Percentiles rank a stretch among this genome's conserved stretches.
phyloP scores from a whole-genome alignment of 495 filamentous ascomycete species.

The Lepidopterella palustris region DNA sequence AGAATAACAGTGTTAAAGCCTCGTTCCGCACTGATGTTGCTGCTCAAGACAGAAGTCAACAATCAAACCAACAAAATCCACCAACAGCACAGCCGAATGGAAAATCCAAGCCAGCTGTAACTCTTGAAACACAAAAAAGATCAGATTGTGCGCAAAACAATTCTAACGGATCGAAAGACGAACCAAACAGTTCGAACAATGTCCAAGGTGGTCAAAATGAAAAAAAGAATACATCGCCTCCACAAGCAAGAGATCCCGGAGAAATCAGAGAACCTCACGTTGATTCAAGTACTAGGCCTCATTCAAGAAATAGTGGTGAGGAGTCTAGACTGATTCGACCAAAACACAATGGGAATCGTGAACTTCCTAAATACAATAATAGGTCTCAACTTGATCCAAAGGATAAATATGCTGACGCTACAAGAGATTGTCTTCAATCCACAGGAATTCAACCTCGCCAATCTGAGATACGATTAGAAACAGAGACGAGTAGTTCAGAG shows the following conservation, averaged over 20 bases:
- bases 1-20: neutral
- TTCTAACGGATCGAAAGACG: neutral
- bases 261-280: neutral
- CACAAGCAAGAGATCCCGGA: neutral
- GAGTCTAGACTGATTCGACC: neutral
- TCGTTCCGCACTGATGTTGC: neutral
- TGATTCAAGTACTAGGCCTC: neutral
- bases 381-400: neutral
- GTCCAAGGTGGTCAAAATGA: neutral
- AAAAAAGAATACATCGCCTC: neutral
- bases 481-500: neutral
- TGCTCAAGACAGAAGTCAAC: neutral
- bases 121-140: neutral
- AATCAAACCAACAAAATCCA: neutral
- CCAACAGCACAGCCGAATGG: neutral
- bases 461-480: neutral
- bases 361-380: neutral
- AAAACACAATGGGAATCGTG: neutral
- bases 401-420: neutral
- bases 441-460: neutral
- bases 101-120: neutral
- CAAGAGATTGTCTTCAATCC: neutral
- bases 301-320: neutral
- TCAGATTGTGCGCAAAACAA: neutral
- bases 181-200: neutral